These are phyloP conservation scores for Debaryomyces castellii DNA, from an alignment of 805 yeast genomes.

Conservation along the genomic window DNA sequence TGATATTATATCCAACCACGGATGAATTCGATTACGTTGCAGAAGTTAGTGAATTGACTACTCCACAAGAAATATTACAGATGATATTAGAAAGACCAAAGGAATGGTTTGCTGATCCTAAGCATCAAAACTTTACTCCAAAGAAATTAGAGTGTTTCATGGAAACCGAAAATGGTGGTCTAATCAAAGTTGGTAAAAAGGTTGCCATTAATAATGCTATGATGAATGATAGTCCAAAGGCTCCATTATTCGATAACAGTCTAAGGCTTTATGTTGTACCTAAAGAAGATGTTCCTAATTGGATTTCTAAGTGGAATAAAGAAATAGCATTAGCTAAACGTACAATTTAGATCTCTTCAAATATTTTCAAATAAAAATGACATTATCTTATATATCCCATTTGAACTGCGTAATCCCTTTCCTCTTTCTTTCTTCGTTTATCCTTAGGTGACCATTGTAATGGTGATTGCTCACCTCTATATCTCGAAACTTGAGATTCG, in stretches of 20 bases:
- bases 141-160: conserved; percentile 69
- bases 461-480: conserved; percentile 56
- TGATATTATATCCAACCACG: conserved; percentile 76
- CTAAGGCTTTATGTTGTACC: conserved; percentile 80
- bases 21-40: conserved; percentile 83
- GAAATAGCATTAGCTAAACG: conserved; percentile 50
- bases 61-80: conserved; percentile 62
- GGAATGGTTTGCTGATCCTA: conserved; percentile 65
- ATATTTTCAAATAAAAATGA: background rate
- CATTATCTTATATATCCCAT: conserved; percentile 37
- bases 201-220: conserved; percentile 64
- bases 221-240: conserved; percentile 57
- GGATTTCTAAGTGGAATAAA: conserved; percentile 71
- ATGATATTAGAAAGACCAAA: conserved; percentile 62
- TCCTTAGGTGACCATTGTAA: conserved; percentile 43
- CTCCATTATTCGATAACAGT: conserved; percentile 76
- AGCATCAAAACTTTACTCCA: conserved; percentile 57
- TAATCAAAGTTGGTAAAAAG: conserved; percentile 82
- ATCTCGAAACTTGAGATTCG: conserved; percentile 47
- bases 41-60: conserved; percentile 68
- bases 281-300: conserved; percentile 57
- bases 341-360: background rate
- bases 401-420: conserved; percentile 44
- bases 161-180: conserved; percentile 83
- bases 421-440: conserved; percentile 40